Percentiles rank a stretch among this genome's conserved stretches.
Evolutionary conservation across 1,284 basidiomycete species (phyloP).

Genomic region (Austroboletus niveus): DNA sequence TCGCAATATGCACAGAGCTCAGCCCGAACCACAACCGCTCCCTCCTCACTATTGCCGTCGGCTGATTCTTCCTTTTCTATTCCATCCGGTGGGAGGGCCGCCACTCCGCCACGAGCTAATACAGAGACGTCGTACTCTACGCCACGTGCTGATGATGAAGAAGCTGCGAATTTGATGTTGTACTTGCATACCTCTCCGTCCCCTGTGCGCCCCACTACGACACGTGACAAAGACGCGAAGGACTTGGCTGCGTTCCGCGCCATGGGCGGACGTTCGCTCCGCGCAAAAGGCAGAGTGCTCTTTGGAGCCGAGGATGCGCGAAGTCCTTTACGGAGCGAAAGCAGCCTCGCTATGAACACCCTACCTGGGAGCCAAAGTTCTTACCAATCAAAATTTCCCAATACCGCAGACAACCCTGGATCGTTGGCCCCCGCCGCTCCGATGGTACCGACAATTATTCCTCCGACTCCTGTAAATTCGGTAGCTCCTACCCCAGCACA

Average conservation of each 20-base stretch:
- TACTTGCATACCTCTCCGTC: conserved; percentile 79
- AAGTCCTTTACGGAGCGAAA: conserved; percentile 27
- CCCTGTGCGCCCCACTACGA: conserved; percentile 57
- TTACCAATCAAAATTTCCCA: conserved; percentile 17
- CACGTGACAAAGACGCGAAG: conserved; percentile 46
- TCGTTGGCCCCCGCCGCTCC: conserved; percentile 26
- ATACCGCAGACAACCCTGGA: conserved; percentile 8
- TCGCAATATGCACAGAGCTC: conserved; percentile 66
- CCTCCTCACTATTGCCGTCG: conserved; percentile 31
- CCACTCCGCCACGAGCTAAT: conserved; percentile 29
- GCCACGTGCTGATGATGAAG: conserved; percentile 51
- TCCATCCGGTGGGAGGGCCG: conserved; percentile 16
- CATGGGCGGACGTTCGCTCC: conserved; percentile 49
- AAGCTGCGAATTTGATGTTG: conserved; percentile 77
- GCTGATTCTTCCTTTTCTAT: conserved; percentile 32
- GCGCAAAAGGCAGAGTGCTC: conserved; percentile 63
- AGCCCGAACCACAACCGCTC: conserved; percentile 41
- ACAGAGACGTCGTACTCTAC: conserved; percentile 25
- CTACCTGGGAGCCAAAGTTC: conserved; percentile 28
- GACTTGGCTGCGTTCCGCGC: conserved; percentile 55
- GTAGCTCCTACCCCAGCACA: conserved; percentile 24
- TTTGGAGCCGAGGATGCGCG: conserved; percentile 41
- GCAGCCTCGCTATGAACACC: conserved; percentile 23
- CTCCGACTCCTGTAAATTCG: conserved; percentile 38
- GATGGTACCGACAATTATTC: conserved; percentile 34